Conservation (phyloP, 1,284 basidiomycete genomes). For the Ustilago trichophora region DNA sequence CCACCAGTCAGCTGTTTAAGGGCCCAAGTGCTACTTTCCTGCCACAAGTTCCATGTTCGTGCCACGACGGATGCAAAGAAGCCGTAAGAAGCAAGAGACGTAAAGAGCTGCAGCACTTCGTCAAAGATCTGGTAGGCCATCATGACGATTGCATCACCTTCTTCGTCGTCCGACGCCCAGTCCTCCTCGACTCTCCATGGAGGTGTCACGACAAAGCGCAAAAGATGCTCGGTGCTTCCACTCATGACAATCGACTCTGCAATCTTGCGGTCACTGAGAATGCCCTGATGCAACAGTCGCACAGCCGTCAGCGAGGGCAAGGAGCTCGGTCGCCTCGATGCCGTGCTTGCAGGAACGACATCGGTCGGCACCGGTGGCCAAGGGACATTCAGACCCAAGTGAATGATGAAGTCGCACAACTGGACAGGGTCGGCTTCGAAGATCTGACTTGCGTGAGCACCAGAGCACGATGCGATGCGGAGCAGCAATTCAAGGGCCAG, state of each 20-base stretch:
- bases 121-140: conserved; percentile 32
- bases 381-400: conserved; percentile 33
- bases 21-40: conserved; percentile 40
- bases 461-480: conserved; percentile 40
- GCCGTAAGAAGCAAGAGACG: conserved; percentile 78
- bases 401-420: conserved; percentile 31
- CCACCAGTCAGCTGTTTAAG: conserved; percentile 6
- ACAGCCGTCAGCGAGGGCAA: conserved; percentile 68
- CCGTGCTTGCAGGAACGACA: background rate
- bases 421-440: conserved; percentile 17
- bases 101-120: conserved; percentile 73
- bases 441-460: conserved; percentile 15
- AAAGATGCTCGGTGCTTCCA: conserved; percentile 73
- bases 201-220: conserved; percentile 78
- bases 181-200: conserved; percentile 70
- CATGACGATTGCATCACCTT: conserved; percentile 69
- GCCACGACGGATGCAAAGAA: conserved; percentile 75
- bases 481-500: conserved; percentile 33
- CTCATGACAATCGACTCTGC: conserved; percentile 73
- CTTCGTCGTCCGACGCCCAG: conserved; percentile 20
- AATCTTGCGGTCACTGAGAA: conserved; percentile 74
- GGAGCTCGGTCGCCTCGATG: background rate
- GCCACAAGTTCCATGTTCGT: conserved; percentile 51
- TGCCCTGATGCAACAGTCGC: conserved; percentile 73
- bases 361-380: conserved; percentile 35